Base-by-base conservation (phyloP, 1,284 basidiomycete genomes). In the Fistulinella staudtii region DNA sequence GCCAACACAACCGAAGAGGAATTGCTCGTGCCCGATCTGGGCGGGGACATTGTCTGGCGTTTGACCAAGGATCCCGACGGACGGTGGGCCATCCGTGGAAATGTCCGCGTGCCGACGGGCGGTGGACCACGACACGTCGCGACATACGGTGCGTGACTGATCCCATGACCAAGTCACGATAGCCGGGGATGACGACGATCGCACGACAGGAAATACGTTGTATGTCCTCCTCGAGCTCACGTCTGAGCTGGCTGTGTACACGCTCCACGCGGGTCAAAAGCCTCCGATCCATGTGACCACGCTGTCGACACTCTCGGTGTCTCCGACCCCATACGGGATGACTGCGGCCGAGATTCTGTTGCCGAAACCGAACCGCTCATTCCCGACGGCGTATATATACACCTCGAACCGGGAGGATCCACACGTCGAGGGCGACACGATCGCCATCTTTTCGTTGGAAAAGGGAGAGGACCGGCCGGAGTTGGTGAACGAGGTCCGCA, bases 21-120 rank as follows among this genome's bases (percentile, higher is more conserved):
- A 52, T 63, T 89, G 9, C 68, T 89, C 17, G 72, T 89, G 2
- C 80, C 85, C 1, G 85, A 89, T 58, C 67, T 89, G 3, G 86
- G 86, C 9, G 69, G 76, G 2, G 86, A 89, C 57, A 72, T 71
- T 43, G 72, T 84, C n/a, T 77, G 73, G 61, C 71, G 77, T 22
- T 70, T 85, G 44, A 66, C 63, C 44, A 74, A 69, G 52, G 53
- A 46, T 0, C 41, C 55, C 2, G 58, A 63, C 15, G 76, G 74
- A 1, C 56, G 53, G 24, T 84, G 82, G 77, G 60, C 60, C 22
- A 53, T 74, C 29, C 53, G 49, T 13, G 76, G 71, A 3, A 64
- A 67, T 21, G 61, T 87, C 36, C 46, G 60, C 8, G 73, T 70
- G 52, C 63, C 70, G 40, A 58, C 70, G 1, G 86, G 86, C 1